Base-by-base conservation (phyloP, 495 filamentous ascomycete genomes). In the Chaetomium tenue region DNA sequence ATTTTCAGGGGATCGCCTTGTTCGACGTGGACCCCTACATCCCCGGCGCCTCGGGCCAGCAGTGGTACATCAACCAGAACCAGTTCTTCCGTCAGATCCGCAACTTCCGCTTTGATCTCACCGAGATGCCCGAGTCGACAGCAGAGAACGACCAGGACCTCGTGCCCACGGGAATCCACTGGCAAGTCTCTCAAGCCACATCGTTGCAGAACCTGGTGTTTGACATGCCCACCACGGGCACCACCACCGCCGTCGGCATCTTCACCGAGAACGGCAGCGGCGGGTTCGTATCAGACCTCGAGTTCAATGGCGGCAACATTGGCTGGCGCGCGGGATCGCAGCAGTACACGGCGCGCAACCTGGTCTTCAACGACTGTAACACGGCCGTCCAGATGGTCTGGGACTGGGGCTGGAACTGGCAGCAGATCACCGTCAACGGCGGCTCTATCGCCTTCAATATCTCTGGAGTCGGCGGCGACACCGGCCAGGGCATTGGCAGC, bases 41-140 rank as follows among this genome's bases (percentile, higher is more conserved):
- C n/a, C n/a, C n/a, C n/a, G n/a, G n/a, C n/a, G n/a, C n/a, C n/a
- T n/a, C n/a, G n/a, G n/a, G n/a, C n/a, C n/a, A n/a, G n/a, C 30
- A 67, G 3, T 84, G 67, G 57, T 78, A 76, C 52, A 68, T 88
- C 67, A 93, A 94, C 72, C 88, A 93, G 76, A 96, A 95, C 84
- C 96, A 97, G 78, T 98, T 97, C 81, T 96, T 90, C 82, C 91
- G 93, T 30, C 89, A 93, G 68, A 81, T 97, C 66, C 89, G 93
- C 70, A 97, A 98, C 78, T 87, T 98, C 65, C 80, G 89, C 63
- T 87, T 98, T 72, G 93, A 98, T 72, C 75, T 92, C 53, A 91
- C 86, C 1, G 72, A 68, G 8, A 81, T 91, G 42, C 80, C 84
- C 15, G 3, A n/a, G 3, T 33, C 5, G 0, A 73, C 80, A 28